These are phyloP conservation scores for Xylaria sp. DNA, from an alignment of 2,329 filamentous ascomycete species.

Conservation along the genomic window DNA sequence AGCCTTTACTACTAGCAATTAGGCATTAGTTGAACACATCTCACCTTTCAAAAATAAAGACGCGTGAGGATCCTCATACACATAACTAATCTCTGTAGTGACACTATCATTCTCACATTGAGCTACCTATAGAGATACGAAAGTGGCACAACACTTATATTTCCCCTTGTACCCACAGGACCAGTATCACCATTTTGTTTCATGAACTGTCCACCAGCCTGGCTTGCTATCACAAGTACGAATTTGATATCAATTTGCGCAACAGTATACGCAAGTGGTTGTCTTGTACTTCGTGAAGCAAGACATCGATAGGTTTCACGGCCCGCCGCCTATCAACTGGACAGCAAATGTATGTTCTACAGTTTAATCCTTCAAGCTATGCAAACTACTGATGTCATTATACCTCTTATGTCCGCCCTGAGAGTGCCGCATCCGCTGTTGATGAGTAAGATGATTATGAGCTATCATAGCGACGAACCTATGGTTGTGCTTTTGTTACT, in stretches of 20 bases:
- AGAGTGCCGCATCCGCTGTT: too few species aligned
- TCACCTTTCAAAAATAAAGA: not conserved
- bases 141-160: not conserved
- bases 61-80: not conserved
- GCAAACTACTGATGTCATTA: too few species aligned
- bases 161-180: not conserved
- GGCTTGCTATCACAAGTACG: not conserved
- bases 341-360: too few species aligned
- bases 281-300: not conserved
- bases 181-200: constrained; percentile 7
- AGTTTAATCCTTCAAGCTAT: too few species aligned
- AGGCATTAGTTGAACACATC: not conserved
- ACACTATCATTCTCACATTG: not conserved
- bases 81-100: not conserved
- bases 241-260: not conserved
- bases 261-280: not conserved
- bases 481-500: too few species aligned
- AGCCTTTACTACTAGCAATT: not conserved
- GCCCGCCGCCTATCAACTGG: not conserved
- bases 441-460: too few species aligned
- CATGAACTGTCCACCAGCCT: not conserved
- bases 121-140: not conserved
- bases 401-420: too few species aligned
- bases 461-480: too few species aligned
- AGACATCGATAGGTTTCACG: too few species aligned